Evolutionary conservation across 2,329 filamentous ascomycete genomes (phyloP).

Genomic region (Helotiales sp.): DNA sequence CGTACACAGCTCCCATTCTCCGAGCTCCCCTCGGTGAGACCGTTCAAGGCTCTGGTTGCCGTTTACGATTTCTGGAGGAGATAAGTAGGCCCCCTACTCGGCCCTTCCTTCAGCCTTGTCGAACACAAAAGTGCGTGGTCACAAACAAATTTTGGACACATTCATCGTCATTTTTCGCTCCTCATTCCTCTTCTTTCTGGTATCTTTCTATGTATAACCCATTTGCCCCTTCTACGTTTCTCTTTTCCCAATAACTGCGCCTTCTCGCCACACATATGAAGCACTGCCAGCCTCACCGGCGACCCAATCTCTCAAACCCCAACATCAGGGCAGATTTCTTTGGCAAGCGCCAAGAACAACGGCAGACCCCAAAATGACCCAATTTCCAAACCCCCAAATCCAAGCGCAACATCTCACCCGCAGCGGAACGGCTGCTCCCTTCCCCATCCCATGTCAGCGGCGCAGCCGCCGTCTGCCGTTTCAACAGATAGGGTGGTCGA

Average conservation of each 20-base stretch:
- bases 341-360: neutral
- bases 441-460: neutral
- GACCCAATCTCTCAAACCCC: neutral
- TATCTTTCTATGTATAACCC: neutral
- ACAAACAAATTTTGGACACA: neutral
- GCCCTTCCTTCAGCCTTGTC: neutral
- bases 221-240: neutral
- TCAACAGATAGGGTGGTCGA: neutral
- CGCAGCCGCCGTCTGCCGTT: neutral
- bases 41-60: neutral
- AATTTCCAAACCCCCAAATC: neutral
- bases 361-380: neutral
- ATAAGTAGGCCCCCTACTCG: neutral
- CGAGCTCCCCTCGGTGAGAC: neutral
- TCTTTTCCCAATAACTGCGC: neutral
- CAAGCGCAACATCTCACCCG: neutral
- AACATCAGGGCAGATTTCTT: conserved; percentile 7
- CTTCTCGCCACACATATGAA: conserved; percentile 9
- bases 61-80: neutral
- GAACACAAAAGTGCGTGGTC: neutral
- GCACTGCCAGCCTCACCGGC: neutral
- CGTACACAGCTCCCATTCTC: conserved; percentile 9
- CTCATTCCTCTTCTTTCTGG: neutral
- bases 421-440: neutral
- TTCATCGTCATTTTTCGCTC: neutral